Base-by-base conservation (phyloP, 2,329 filamentous ascomycete genomes). In the Nothophaeocryptopus gaeumannii region DNA sequence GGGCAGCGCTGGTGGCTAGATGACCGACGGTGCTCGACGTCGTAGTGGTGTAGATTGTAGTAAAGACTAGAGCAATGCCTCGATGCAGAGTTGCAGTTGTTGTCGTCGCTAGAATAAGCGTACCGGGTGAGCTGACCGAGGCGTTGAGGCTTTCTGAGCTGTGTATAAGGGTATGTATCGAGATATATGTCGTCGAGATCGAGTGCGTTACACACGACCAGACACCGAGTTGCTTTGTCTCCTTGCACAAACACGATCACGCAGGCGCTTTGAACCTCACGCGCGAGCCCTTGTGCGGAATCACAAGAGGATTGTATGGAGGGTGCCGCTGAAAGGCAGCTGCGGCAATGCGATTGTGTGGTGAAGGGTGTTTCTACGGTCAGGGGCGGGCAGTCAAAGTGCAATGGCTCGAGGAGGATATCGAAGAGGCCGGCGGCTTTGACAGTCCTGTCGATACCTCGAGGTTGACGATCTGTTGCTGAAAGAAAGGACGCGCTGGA, bases 241-340 rank as follows among this genome's bases (percentile, higher is more conserved):
- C 45, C 35, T 53, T 53, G 45, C 45, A 46, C 50, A 48, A 53
- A 31, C 32, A 44, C 36, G 42, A 45, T 47, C 42, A 32, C 31
- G 50, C 50, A 39, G 36, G 38, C 50, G 45, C 41, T 13, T 34
- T 20, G 26, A 42, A 39, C 50, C 40, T 38, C 33, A 41, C 50
- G 37, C 37, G 42, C 45, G 40, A 34, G 38, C 45, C 45, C 34
- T 46, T 48, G 50, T 42, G 41, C 50, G 45, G 31, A 39, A 43
- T 20, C 26, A 49, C 50, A 48, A 43, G 36, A 32, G 31, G 40
- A 12, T 45, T 39, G 20, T 33, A 36, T 30, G 15, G 26, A n/a
- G 20, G 26, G 45, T 45, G 45, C 50, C 50, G 45, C 50, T 47
- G 45, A 32, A 11, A 13, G n/a, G 20, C 50, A 53, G 50, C 50